phyloP scores from a whole-genome alignment of 768 basidiomycete species.

The Mycena filopes region DNA sequence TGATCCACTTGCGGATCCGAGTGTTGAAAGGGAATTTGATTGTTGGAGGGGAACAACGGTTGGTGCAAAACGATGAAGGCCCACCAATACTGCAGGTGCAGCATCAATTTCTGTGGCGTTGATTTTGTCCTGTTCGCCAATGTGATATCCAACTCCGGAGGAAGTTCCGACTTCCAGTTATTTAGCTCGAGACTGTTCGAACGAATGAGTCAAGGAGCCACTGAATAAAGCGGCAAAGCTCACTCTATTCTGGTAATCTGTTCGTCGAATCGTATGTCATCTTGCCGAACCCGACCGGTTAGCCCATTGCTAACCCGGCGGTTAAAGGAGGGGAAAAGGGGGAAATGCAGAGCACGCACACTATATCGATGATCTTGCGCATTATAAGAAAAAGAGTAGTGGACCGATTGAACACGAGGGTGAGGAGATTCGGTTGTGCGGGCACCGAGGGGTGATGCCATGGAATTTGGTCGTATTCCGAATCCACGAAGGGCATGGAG shows the following conservation, averaged over 20 bases:
- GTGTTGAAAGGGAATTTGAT: background rate
- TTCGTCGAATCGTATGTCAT: slow-evolving; percentile 16
- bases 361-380: slow-evolving; percentile 43
- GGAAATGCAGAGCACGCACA: slow-evolving; percentile 38
- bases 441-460: slow-evolving; percentile 44
- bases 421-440: slow-evolving; percentile 36
- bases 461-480: slow-evolving; percentile 44
- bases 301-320: slow-evolving; percentile 14
- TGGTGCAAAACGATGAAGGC: slow-evolving; percentile 50
- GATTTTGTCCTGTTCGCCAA: slow-evolving; percentile 37
- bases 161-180: slow-evolving; percentile 38
- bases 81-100: slow-evolving; percentile 50
- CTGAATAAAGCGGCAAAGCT: background rate
- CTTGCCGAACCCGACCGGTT: background rate
- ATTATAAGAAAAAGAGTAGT: slow-evolving; percentile 46
- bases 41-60: slow-evolving; percentile 38
- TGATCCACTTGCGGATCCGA: slow-evolving; percentile 28
- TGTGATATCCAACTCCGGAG: slow-evolving; percentile 43
- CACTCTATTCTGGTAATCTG: slow-evolving; percentile 35
- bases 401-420: slow-evolving; percentile 42
- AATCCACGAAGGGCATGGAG: slow-evolving; percentile 47
- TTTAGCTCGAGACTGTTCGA: slow-evolving; percentile 29
- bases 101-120: slow-evolving; percentile 43
- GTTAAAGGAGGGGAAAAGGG: background rate
- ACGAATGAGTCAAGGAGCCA: background rate